Conservation (phyloP, 768 basidiomycete species). For the Amanita molliuscula region DNA sequence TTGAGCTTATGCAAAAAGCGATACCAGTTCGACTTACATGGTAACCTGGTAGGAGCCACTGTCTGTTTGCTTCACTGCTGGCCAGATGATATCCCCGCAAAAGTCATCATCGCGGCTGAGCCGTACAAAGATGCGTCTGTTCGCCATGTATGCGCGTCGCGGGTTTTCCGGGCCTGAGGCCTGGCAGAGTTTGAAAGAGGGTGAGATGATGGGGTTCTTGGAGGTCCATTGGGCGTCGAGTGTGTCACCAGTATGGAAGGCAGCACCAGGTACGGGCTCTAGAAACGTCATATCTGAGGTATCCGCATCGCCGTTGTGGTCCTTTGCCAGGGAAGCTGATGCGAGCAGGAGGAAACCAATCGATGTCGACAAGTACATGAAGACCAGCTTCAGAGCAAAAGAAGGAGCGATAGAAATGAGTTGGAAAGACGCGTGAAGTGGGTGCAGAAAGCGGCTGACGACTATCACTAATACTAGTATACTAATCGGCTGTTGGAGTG, state of each 20-base stretch:
- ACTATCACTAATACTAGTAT: too few relatives aligned
- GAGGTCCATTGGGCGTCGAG: not conserved
- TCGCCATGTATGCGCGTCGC: not conserved
- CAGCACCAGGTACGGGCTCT: not conserved
- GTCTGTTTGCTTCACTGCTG: not conserved
- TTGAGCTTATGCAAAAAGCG: not conserved
- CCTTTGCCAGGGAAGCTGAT: not conserved
- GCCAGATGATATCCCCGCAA: conserved; percentile 1
- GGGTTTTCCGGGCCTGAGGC: not conserved
- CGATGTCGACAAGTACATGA: not conserved
- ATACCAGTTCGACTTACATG: not conserved
- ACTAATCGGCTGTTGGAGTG: conserved; percentile 40
- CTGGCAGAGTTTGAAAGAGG: conserved; percentile 1
- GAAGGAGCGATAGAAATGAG: not conserved
- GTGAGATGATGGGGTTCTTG: not conserved
- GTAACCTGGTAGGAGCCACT: not conserved
- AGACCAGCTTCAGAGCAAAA: not conserved
- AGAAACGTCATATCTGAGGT: not conserved
- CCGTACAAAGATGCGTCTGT: too few relatives aligned
- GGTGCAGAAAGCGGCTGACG: not conserved
- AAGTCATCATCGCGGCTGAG: not conserved
- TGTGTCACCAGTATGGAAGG: not conserved
- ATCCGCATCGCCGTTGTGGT: not conserved
- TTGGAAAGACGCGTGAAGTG: not conserved
- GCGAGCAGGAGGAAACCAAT: not conserved